Percentiles rank a stretch among this genome's conserved stretches.
Conservation (phyloP, 257 asterid genomes). For the Echites panduratus region DNA sequence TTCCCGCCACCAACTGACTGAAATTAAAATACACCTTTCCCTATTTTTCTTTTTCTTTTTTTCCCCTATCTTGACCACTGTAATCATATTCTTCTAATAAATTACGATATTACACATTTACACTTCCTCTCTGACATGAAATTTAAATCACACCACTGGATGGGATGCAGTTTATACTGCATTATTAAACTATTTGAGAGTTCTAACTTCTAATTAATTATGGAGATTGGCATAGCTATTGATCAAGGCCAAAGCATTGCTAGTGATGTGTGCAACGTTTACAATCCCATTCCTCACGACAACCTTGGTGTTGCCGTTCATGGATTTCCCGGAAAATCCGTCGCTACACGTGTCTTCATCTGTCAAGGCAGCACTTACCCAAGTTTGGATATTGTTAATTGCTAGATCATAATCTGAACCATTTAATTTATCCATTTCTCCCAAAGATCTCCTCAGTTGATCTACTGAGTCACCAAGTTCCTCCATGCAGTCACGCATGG, state of each 20-base stretch:
- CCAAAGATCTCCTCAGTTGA: conserved; percentile 32
- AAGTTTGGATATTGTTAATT: conserved; percentile 53
- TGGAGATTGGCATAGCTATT: conserved; percentile 39
- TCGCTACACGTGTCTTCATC: conserved; percentile 67
- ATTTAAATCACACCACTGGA: background rate
- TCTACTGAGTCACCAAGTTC: conserved; percentile 48
- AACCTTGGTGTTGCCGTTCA: conserved; percentile 32
- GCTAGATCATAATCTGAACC: conserved; percentile 30
- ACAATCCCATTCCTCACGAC: conserved; percentile 35
- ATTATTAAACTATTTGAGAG: background rate
- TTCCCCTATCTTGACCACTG: background rate
- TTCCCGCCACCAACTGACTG: background rate
- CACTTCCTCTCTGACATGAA: background rate
- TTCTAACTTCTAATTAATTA: conserved; percentile 21
- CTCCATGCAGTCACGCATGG: conserved; percentile 70
- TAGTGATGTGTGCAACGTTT: conserved; percentile 55
- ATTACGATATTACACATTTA: background rate
- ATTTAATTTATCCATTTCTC: conserved; percentile 37
- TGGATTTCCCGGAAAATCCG: conserved; percentile 46
- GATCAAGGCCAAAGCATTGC: conserved; percentile 70
- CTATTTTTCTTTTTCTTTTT: no score
- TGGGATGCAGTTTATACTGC: background rate
- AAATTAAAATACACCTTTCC: no score
- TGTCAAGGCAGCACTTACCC: conserved; percentile 89
- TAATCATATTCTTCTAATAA: background rate